Percentiles rank a stretch among this genome's conserved stretches.
phyloP scores from a whole-genome alignment of 805 yeast species.

The Hanseniaspora taiwanica region DNA sequence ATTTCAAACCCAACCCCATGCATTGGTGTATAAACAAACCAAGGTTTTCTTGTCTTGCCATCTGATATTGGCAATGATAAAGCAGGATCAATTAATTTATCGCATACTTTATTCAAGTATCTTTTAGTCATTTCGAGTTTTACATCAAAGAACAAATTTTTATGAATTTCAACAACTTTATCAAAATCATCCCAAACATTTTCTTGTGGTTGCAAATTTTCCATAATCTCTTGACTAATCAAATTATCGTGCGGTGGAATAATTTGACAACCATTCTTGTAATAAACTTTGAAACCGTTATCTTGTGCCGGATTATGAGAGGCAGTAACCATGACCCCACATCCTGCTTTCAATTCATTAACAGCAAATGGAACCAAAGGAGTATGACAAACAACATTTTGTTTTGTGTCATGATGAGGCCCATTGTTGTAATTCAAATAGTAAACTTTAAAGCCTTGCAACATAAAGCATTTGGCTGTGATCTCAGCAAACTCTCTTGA shows the following conservation, averaged over 20 bases:
- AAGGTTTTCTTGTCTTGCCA: constrained; percentile 9
- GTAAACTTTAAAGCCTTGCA: constrained; percentile 57
- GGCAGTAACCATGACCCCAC: constrained; percentile 90
- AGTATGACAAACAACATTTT: constrained; percentile 45
- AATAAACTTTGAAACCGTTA: constrained; percentile 91
- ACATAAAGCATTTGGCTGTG: constrained; percentile 60
- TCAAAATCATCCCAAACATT: constrained; percentile 26
- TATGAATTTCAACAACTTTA: constrained; percentile 23
- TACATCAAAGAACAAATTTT: constrained; percentile 15
- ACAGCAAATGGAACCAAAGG: constrained; percentile 89
- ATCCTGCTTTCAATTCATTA: constrained; percentile 45
- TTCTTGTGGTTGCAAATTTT: constrained; percentile 39
- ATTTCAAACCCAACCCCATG: constrained; percentile 84
- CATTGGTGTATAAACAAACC: constrained; percentile 82
- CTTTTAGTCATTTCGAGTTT: constrained; percentile 29
- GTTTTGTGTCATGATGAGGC: constrained; percentile 8
- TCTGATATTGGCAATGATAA: not conserved
- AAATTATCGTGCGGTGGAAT: constrained; percentile 79
- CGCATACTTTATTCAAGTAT: constrained; percentile 28
- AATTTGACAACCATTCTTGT: constrained; percentile 89
- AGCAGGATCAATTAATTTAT: constrained; percentile 21
- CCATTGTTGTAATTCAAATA: constrained; percentile 29
- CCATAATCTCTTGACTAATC: constrained; percentile 52
- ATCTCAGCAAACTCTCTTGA: constrained; percentile 70
- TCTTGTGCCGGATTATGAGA: constrained; percentile 78